Evolutionary conservation across 495 filamentous ascomycete species (phyloP).

Genomic region (Penicillium canescens): DNA sequence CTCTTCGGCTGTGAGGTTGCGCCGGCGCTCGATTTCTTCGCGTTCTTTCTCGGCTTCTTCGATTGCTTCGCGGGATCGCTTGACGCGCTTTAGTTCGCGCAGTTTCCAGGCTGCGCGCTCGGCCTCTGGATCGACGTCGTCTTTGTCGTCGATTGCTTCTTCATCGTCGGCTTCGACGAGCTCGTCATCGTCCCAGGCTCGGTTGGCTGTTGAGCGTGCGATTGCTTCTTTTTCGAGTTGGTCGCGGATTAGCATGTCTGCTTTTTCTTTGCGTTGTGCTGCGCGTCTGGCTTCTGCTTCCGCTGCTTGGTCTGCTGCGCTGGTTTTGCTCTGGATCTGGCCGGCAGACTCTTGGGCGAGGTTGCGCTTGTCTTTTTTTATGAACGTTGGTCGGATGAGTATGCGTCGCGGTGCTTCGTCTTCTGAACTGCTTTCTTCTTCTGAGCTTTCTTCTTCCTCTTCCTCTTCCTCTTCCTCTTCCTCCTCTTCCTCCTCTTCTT

Average conservation of each 20-base stretch:
- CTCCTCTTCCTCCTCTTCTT: conserved; percentile 60
- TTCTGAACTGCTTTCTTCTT: conserved; percentile 63
- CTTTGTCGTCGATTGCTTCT: conserved; percentile 78
- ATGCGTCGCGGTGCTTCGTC: conserved; percentile 75
- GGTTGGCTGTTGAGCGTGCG: conserved; percentile 71
- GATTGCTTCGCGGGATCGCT: conserved; percentile 81
- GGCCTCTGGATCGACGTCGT: conserved; percentile 83
- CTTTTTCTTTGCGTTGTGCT: conserved; percentile 59
- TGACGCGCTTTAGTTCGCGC: conserved; percentile 83
- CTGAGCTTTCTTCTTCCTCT: conserved; percentile 44
- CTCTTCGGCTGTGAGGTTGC: conserved; percentile 84
- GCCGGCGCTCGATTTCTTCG: conserved; percentile 85
- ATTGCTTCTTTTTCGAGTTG: conserved; percentile 80
- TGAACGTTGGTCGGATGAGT: conserved; percentile 86
- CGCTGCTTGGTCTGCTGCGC: conserved; percentile 45
- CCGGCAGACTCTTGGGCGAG: conserved; percentile 15
- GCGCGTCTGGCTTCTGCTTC: conserved; percentile 56
- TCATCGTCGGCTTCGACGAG: conserved; percentile 59
- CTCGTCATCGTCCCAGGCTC: conserved; percentile 85
- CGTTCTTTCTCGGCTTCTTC: conserved; percentile 81
- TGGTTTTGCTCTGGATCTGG: conserved; percentile 17
- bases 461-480: conserved; percentile 60
- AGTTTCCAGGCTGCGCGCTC: conserved; percentile 94
- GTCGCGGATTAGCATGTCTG: conserved; percentile 80
- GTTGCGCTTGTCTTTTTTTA: conserved; percentile 77